Conservation (phyloP, 345 rosid genomes). For the Hypericum androsaemum region DNA sequence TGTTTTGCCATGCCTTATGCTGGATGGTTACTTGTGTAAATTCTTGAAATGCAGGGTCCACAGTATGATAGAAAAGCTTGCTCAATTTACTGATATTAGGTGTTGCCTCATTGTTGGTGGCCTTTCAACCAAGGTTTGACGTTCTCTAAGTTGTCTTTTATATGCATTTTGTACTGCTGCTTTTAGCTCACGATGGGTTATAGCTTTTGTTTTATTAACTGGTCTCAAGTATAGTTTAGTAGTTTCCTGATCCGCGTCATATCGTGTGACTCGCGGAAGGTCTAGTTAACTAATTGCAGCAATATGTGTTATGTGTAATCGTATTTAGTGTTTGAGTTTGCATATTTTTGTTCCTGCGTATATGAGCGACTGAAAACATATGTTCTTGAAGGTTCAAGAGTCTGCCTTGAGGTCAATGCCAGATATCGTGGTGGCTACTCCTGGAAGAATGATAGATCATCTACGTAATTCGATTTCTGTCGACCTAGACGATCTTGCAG, state of each 20-base stretch:
- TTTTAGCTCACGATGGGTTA: not conserved
- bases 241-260: too few relatives aligned
- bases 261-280: too few relatives aligned
- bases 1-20: not conserved
- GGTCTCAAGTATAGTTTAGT: too few relatives aligned
- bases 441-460: conserved; percentile 97
- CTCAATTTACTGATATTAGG: conserved; percentile 80
- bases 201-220: too few relatives aligned
- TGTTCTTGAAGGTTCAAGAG: conserved; percentile 59
- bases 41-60: conserved; percentile 56
- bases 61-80: conserved; percentile 79
- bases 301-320: too few relatives aligned
- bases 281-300: too few relatives aligned
- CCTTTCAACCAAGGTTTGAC: conserved; percentile 69
- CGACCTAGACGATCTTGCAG: conserved; percentile 84
- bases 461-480: conserved; percentile 92
- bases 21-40: not conserved
- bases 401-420: conserved; percentile 84
- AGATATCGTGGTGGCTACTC: conserved; percentile 96
- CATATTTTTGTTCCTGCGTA: not conserved
- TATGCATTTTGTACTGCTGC: not conserved
- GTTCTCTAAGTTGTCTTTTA: not conserved
- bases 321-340: not conserved
- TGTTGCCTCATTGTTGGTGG: conserved; percentile 95
- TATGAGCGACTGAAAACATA: conserved; percentile 6